phyloP scores from a whole-genome alignment of 192 early-diverging fungal genomes.

The Rhizophagus prolifer region DNA sequence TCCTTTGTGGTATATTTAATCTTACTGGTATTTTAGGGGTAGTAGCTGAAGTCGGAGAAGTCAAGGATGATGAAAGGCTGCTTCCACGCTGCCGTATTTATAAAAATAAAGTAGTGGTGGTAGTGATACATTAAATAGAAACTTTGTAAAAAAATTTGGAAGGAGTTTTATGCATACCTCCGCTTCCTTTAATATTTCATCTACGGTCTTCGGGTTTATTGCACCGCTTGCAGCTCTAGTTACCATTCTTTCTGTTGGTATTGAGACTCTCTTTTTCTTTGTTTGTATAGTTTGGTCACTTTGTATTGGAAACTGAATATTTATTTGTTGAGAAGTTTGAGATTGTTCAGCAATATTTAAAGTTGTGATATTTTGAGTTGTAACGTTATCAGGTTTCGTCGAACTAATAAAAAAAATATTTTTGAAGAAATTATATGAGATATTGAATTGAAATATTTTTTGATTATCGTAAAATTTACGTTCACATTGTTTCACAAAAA shows the following conservation, averaged over 20 bases:
- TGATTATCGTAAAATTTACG: background rate
- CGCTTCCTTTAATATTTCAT: slow-evolving; percentile 46
- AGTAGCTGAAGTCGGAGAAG: background rate
- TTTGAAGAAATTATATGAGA: too few species aligned
- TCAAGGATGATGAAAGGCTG: background rate
- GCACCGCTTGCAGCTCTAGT: slow-evolving; percentile 60
- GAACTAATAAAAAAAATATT: background rate
- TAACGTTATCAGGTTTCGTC: background rate
- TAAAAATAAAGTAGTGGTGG: slow-evolving; percentile 1
- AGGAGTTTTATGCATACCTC: slow-evolving; percentile 18
- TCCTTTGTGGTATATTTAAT: slow-evolving; percentile 15
- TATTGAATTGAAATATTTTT: too few species aligned
- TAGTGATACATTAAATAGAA: slow-evolving; percentile 15
- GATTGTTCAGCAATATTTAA: background rate
- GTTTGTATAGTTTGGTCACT: slow-evolving; percentile 38
- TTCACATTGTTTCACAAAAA: background rate
- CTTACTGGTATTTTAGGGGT: background rate
- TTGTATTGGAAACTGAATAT: background rate
- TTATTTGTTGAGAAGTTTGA: background rate
- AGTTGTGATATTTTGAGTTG: background rate
- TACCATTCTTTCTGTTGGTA: slow-evolving; percentile 59
- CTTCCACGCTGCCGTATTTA: slow-evolving; percentile 13
- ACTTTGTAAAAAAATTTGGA: slow-evolving; percentile 19
- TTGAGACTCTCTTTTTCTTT: slow-evolving; percentile 39
- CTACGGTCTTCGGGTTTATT: slow-evolving; percentile 55